Evolutionary conservation across 345 rosid species (phyloP), one percentile per base, ranked within the genome.

Genomic region (Dipteronia dyeriana): DNA sequence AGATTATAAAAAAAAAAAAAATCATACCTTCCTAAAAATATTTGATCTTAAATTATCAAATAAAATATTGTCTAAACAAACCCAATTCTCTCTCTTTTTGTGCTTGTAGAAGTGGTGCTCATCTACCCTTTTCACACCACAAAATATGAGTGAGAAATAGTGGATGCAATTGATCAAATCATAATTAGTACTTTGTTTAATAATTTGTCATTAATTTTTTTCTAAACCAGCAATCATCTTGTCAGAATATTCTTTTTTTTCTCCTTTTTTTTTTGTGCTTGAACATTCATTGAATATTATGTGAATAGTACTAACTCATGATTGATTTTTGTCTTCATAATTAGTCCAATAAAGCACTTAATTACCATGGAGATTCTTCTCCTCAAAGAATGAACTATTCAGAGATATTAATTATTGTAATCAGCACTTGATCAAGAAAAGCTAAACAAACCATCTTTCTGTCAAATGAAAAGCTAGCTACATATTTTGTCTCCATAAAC

Each of bases 281-380:
- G 76, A 62, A 56, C 20, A 56, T 81, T 76, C 69, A 74, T 75
- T 78, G 77, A 66, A 73, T 64, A 61, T 76, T 74, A 29, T n/a
- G 67, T 63, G 47, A 59, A 64, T 49, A 61, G 31, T 73, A 66
- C 60, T 49, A 12, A 60, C 65, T 45, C 66, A 82, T 84, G 68
- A 80, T 75, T 65, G 70, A 71, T 31, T 45, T 73, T 83, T 81
- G 83, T 82, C 84, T 78, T 61, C 22, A 64, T 78, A 47, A 67
- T 73, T 34, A 76, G 79, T 82, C 76, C 87, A 77, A 79, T 49
- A 16, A 9, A 70, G 68, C 84, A 79, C 54, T 83, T 75, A 78
- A 84, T 79, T 74, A 73, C 47, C 10, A 71, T 70, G 62, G 34
- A 83, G 81, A 75, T 81, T 74, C 81, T 64, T 25, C 25, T 23